phyloP scores from a whole-genome alignment of 208 protist genomes.

The Trypanosoma scelopori region DNA sequence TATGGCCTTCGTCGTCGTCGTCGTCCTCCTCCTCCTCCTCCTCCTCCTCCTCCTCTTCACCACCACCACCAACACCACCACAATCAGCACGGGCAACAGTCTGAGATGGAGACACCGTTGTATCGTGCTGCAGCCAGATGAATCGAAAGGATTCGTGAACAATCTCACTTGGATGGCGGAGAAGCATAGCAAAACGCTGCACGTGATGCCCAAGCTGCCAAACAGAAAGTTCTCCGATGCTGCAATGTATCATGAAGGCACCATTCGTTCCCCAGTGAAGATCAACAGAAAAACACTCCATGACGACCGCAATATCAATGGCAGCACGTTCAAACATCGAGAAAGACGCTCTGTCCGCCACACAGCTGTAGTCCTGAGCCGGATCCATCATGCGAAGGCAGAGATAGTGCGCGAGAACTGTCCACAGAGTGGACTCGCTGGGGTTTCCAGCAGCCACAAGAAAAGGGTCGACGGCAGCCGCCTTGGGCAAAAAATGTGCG shows the following conservation, averaged over 20 bases:
- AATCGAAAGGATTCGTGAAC: constrained; percentile 20
- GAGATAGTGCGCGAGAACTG: constrained; percentile 8
- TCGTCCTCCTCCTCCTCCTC: too few species aligned
- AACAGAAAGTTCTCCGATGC: constrained; percentile 10
- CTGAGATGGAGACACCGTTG: background rate
- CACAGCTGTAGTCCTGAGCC: constrained; percentile 1
- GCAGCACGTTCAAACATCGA: constrained; percentile 2
- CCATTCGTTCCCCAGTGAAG: constrained; percentile 21
- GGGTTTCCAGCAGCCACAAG: background rate
- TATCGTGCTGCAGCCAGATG: constrained; percentile 17
- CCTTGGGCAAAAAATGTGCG: constrained; percentile 15
- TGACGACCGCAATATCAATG: constrained; percentile 23
- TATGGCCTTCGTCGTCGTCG: background rate
- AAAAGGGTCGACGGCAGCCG: constrained; percentile 12
- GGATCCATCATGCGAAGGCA: constrained; percentile 20
- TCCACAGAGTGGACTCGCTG: constrained; percentile 16
- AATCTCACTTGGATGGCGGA: constrained; percentile 9
- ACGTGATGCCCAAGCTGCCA: constrained; percentile 11
- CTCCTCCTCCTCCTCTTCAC: too few species aligned
- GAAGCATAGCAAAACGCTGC: background rate
- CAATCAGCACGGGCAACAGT: background rate
- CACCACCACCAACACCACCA: too few species aligned
- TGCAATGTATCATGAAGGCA: constrained; percentile 7
- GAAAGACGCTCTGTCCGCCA: constrained; percentile 4
- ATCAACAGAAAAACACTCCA: constrained; percentile 12